These are phyloP conservation scores for Kwoniella bestiolae DNA, from an alignment of 768 basidiomycete species.

Conservation along the genomic window DNA sequence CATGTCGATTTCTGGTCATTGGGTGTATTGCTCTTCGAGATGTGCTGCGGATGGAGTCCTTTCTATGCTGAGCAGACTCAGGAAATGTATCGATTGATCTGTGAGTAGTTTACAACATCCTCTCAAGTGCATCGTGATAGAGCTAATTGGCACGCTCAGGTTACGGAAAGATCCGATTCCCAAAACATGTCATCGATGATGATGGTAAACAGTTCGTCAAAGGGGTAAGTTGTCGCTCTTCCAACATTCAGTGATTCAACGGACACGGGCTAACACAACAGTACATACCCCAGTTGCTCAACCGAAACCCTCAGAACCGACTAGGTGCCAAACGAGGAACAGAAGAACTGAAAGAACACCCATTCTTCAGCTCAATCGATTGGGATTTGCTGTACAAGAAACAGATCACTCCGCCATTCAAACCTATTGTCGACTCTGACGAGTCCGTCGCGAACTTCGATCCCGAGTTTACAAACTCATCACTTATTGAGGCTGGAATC, in stretches of 20 bases:
- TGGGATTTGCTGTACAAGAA: slow-evolving; percentile 83
- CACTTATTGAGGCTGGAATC: slow-evolving; percentile 77
- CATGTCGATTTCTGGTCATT: slow-evolving; percentile 98
- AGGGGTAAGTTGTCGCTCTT: slow-evolving; percentile 68
- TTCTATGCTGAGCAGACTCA: slow-evolving; percentile 99
- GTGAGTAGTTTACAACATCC: slow-evolving; percentile 39
- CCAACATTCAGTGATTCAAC: no score
- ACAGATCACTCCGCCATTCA: slow-evolving; percentile 95
- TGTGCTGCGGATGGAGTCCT: slow-evolving; percentile 99
- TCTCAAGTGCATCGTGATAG: neutral
- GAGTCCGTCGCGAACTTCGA: slow-evolving; percentile 98
- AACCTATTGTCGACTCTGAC: slow-evolving; percentile 95
- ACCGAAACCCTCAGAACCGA: slow-evolving; percentile 97
- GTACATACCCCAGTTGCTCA: slow-evolving; percentile 96
- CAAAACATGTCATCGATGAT: slow-evolving; percentile 87
- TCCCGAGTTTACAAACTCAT: slow-evolving; percentile 80
- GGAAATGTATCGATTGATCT: slow-evolving; percentile 78
- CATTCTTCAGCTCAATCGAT: slow-evolving; percentile 90
- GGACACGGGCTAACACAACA: no score
- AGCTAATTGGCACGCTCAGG: slow-evolving; percentile 61
- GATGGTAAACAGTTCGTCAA: slow-evolving; percentile 99
- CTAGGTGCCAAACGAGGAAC: slow-evolving; percentile 89
- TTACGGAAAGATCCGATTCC: slow-evolving; percentile 98
- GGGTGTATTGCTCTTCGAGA: slow-evolving; percentile 95
- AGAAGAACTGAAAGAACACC: slow-evolving; percentile 90